Conservation (phyloP, 2,329 filamentous ascomycete species). For the Lachnellula suecica region DNA sequence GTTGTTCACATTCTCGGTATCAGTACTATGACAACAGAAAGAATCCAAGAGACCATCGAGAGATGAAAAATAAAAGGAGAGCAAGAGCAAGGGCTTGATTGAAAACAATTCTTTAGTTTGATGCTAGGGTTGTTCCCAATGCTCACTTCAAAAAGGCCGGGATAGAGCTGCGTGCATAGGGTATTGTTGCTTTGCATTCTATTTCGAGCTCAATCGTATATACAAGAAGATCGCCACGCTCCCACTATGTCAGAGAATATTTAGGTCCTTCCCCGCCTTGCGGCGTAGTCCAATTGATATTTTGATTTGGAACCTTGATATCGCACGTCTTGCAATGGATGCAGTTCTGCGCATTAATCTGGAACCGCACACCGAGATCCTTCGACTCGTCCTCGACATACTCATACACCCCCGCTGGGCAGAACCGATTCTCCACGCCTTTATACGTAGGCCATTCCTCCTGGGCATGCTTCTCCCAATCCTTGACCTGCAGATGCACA, state of each 20-base stretch:
- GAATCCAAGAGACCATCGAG: too few species aligned
- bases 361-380: slow-evolving; percentile 86
- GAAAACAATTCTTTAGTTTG: too few species aligned
- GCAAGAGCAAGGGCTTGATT: too few species aligned
- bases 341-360: slow-evolving; percentile 97
- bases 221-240: slow-evolving; percentile 11
- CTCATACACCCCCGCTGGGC: slow-evolving; percentile 95
- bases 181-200: too few species aligned
- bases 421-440: slow-evolving; percentile 94
- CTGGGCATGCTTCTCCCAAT: slow-evolving; percentile 88
- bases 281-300: slow-evolving; percentile 96
- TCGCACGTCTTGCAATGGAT: slow-evolving; percentile 99
- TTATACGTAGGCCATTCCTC: slow-evolving; percentile 84
- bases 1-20: too few species aligned
- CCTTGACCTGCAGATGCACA: slow-evolving; percentile 89
- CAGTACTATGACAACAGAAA: too few species aligned
- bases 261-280: slow-evolving; percentile 82
- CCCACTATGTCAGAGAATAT: slow-evolving; percentile 60
- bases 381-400: slow-evolving; percentile 92
- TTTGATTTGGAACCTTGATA: slow-evolving; percentile 91
- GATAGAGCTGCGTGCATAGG: too few species aligned
- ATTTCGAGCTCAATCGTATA: slow-evolving; percentile 5
- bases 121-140: too few species aligned
- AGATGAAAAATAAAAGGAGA: too few species aligned
- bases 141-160: too few species aligned